phyloP scores from a whole-genome alignment of 192 early-diverging fungal genomes.

The Coemansia sp. region DNA sequence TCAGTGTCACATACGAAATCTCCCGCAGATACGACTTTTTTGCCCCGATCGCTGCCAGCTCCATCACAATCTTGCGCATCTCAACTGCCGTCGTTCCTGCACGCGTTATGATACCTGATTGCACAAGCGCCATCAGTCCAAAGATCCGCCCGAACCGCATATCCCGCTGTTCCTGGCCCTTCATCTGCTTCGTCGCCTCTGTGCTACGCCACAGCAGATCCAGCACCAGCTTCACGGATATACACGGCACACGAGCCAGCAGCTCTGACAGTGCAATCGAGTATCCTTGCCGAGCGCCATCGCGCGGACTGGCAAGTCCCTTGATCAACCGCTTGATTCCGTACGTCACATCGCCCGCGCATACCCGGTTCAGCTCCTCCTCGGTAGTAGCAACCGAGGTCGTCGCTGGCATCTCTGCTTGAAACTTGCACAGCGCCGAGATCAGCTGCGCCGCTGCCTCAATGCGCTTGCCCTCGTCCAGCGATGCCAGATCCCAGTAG shows the following conservation, averaged over 20 bases:
- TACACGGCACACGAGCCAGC: conserved; percentile 45
- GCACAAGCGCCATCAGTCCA: conserved; percentile 78
- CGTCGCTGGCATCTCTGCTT: conserved; percentile 39
- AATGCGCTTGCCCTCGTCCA: conserved; percentile 64
- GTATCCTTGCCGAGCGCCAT: conserved; percentile 93
- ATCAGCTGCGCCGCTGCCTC: conserved; percentile 68
- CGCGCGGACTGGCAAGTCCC: conserved; percentile 81
- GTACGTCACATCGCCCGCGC: conserved; percentile 82
- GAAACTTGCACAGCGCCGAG: conserved; percentile 57
- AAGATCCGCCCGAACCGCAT: conserved; percentile 90
- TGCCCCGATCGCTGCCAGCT: conserved; percentile 64
- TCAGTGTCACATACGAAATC: conserved; percentile 70
- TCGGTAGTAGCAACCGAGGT: conserved; percentile 54
- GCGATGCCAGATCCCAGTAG: conserved; percentile 80
- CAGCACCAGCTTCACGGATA: conserved; percentile 63
- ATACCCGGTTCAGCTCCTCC: conserved; percentile 62
- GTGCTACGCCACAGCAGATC: conserved; percentile 70
- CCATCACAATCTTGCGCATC: conserved; percentile 65
- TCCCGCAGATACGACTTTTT: conserved; percentile 83
- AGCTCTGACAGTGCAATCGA: conserved; percentile 90
- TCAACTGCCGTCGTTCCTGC: conserved; percentile 67
- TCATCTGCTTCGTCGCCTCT: conserved; percentile 61
- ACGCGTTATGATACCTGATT: conserved; percentile 73
- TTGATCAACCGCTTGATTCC: conserved; percentile 81
- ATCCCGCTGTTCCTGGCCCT: conserved; percentile 85